Percentiles rank a stretch among this genome's conserved stretches.
These are phyloP conservation scores for Melampsora americana DNA, from an alignment of 1,284 basidiomycete species.

Conservation along the genomic window DNA sequence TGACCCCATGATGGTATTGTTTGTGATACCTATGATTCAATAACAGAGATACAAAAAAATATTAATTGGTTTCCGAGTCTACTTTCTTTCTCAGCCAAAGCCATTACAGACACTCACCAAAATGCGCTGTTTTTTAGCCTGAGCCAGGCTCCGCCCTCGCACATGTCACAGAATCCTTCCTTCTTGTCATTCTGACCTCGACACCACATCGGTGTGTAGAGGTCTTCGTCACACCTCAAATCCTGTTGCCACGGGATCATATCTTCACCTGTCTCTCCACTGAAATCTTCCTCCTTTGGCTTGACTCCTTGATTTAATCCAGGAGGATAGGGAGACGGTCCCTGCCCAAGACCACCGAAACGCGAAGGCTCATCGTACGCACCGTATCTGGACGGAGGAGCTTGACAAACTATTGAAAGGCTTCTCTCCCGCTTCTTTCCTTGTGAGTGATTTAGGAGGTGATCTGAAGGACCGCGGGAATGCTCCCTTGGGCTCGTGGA, in stretches of 20 bases:
- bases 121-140: constrained; percentile 42
- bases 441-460: neutral
- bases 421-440: constrained; percentile 1
- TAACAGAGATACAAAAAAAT: neutral
- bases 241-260: constrained; percentile 43
- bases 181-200: constrained; percentile 42
- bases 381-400: neutral
- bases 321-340: constrained; percentile 29
- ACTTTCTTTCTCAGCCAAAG: neutral
- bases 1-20: constrained; percentile 41
- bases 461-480: neutral
- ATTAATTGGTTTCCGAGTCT: neutral
- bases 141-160: constrained; percentile 41
- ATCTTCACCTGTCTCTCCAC: constrained; percentile 13
- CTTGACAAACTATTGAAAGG: neutral
- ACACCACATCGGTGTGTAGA: constrained; percentile 44
- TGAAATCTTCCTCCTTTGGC: constrained; percentile 13
- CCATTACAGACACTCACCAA: constrained; percentile 21
- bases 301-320: constrained; percentile 16
- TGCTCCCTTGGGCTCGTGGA: neutral
- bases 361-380: neutral
- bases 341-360: constrained; percentile 37
- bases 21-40: constrained; percentile 29
- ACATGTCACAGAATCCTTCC: constrained; percentile 44
- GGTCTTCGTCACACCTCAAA: constrained; percentile 37